Percentiles rank a stretch among this genome's conserved stretches.
Conservation (phyloP, 257 asterid genomes). For the Nicotiana benthamiana region DNA sequence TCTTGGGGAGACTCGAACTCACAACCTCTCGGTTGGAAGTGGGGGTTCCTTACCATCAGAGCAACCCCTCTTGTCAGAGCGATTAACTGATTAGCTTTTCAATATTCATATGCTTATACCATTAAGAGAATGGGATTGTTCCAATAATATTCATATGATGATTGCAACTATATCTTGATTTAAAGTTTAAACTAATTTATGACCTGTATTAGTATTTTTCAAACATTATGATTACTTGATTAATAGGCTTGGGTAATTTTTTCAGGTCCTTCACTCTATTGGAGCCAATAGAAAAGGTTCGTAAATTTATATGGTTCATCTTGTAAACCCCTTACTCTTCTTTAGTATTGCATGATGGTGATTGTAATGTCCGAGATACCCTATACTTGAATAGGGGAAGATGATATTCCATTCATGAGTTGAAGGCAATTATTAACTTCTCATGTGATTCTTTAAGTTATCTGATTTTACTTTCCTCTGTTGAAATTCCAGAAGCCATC, state of each 20-base stretch:
- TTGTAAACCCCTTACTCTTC: not conserved
- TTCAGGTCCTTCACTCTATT: constrained; percentile 57
- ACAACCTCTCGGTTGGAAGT: no score
- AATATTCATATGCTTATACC: not conserved
- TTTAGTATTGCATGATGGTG: not conserved
- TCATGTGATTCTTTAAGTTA: not conserved
- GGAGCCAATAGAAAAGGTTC: constrained; percentile 59
- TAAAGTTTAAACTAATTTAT: not conserved
- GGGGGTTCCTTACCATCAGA: no score
- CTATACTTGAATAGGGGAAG: not conserved
- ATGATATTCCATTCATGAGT: not conserved
- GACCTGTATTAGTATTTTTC: not conserved
- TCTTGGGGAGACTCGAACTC: no score
- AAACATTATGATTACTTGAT: not conserved
- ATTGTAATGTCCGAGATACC: not conserved
- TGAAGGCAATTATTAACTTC: not conserved
- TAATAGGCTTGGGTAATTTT: not conserved
- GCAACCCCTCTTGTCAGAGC: no score
- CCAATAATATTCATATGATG: not conserved
- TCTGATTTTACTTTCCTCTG: not conserved
- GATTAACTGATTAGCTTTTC: not conserved
- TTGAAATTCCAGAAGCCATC: constrained; percentile 49
- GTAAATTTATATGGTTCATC: constrained; percentile 2
- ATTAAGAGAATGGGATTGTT: not conserved
- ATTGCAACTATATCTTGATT: not conserved